These are phyloP conservation scores for Solanum arcanum DNA, from an alignment of 257 asterid species.

Conservation along the genomic window DNA sequence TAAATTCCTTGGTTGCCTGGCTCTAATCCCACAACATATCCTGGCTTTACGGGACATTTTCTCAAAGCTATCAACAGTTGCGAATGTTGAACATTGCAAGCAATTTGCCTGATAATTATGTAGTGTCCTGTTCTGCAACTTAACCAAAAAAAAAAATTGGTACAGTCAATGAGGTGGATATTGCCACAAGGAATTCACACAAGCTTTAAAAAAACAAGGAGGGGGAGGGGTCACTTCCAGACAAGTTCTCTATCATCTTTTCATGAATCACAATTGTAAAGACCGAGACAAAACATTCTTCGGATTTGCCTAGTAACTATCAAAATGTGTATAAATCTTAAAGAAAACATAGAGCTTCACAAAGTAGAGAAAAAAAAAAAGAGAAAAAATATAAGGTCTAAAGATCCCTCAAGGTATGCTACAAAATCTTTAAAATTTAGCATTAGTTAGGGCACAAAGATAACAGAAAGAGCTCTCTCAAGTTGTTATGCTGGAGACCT, in stretches of 20 bases:
- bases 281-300: neutral
- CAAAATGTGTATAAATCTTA: neutral
- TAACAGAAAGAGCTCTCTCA: neutral
- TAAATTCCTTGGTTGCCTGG: conserved; percentile 13
- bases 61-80: conserved; percentile 14
- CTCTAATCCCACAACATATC: conserved; percentile 21
- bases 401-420: neutral
- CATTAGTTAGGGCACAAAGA: neutral
- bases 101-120: conserved; percentile 22
- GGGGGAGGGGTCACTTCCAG: neutral
- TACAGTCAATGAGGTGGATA: neutral
- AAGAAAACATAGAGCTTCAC: neutral
- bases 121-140: conserved; percentile 48
- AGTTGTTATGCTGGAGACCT: neutral
- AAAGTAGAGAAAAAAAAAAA: neutral
- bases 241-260: neutral
- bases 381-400: neutral
- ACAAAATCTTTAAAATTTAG: neutral
- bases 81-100: conserved; percentile 28
- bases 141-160: neutral
- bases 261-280: neutral
- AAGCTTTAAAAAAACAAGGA: neutral
- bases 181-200: neutral
- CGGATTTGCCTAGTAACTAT: neutral
- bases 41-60: conserved; percentile 21